Percentiles rank a stretch among this genome's conserved stretches.
phyloP scores from a whole-genome alignment of 164 flowering plant genomes.

The Houttuynia cordata region DNA sequence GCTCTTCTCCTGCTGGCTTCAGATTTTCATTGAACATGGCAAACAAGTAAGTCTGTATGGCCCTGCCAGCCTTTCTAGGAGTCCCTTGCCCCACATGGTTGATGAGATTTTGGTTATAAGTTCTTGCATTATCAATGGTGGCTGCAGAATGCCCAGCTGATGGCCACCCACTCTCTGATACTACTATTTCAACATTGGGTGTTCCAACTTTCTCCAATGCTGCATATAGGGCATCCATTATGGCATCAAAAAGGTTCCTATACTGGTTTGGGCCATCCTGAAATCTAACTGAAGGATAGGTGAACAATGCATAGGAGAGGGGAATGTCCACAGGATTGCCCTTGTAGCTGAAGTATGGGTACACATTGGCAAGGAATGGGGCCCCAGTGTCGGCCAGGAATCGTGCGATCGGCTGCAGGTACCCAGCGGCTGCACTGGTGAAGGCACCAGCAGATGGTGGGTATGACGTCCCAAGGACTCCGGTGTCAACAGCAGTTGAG shows the following conservation, averaged over 20 bases:
- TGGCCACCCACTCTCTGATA: slow-evolving; percentile 14
- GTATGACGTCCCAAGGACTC: slow-evolving; percentile 14
- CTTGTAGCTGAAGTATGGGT: slow-evolving; percentile 24
- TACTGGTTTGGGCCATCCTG: background rate
- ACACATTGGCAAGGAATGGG: slow-evolving; percentile 27
- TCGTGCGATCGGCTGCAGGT: too few relatives aligned
- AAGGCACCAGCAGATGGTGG: slow-evolving; percentile 23
- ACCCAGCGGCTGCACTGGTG: too few relatives aligned
- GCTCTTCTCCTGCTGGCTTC: slow-evolving; percentile 2
- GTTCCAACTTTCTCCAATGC: slow-evolving; percentile 6
- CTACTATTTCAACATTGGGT: slow-evolving; percentile 1
- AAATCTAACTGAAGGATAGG: background rate
- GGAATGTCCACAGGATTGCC: slow-evolving; percentile 6
- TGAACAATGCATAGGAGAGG: slow-evolving; percentile 1
- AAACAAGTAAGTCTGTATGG: slow-evolving; percentile 11
- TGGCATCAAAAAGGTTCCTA: slow-evolving; percentile 8
- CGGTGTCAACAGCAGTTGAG: slow-evolving; percentile 19
- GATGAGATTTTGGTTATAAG: slow-evolving; percentile 7
- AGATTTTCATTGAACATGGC: slow-evolving; percentile 10
- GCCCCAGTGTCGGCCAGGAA: slow-evolving; percentile 10
- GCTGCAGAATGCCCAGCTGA: slow-evolving; percentile 2
- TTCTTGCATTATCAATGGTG: slow-evolving; percentile 6
- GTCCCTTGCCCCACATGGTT: slow-evolving; percentile 7
- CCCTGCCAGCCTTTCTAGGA: slow-evolving; percentile 4
- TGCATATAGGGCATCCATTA: slow-evolving; percentile 4